Conservation (phyloP, 2,329 filamentous ascomycete species). For the Colletotrichum camelliae region DNA sequence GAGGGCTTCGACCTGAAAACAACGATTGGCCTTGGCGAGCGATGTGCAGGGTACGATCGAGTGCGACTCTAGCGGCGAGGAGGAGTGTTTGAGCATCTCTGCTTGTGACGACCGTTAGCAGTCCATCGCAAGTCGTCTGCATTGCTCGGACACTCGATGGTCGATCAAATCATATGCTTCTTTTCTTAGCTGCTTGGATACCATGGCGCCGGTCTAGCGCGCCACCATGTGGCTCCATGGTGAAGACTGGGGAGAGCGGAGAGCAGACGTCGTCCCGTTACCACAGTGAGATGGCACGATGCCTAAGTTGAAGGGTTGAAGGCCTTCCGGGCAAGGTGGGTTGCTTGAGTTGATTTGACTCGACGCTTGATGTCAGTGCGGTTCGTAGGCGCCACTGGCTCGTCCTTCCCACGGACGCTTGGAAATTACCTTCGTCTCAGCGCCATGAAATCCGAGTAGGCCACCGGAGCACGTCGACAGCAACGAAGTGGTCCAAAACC, state of each 20-base stretch:
- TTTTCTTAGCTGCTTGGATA: not conserved
- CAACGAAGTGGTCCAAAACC: not conserved
- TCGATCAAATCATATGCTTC: constrained; percentile 12
- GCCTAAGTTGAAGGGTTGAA: not conserved
- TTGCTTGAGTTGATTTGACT: not conserved
- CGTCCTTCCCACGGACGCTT: not conserved
- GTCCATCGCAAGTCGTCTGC: not conserved
- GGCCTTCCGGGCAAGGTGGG: not conserved
- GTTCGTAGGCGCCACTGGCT: not conserved
- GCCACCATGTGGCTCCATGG: not conserved
- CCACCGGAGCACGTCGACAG: not conserved
- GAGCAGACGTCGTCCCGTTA: constrained; percentile 6
- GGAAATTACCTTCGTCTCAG: constrained; percentile 12
- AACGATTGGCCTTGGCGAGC: constrained; percentile 12
- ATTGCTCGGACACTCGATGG: not conserved
- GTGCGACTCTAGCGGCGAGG: constrained; percentile 1
- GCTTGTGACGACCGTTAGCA: not conserved
- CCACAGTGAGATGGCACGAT: not conserved
- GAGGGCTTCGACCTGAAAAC: constrained; percentile 18
- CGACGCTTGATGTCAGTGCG: not conserved
- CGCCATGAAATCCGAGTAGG: not conserved
- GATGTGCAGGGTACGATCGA: not conserved
- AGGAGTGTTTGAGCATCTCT: constrained; percentile 1
- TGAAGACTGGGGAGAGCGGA: not conserved
- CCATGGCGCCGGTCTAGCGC: constrained; percentile 1